Percentiles rank a stretch among this genome's conserved stretches.
Conservation (phyloP, 2,329 filamentous ascomycete species). For the Fonsecaea pugnacius region DNA sequence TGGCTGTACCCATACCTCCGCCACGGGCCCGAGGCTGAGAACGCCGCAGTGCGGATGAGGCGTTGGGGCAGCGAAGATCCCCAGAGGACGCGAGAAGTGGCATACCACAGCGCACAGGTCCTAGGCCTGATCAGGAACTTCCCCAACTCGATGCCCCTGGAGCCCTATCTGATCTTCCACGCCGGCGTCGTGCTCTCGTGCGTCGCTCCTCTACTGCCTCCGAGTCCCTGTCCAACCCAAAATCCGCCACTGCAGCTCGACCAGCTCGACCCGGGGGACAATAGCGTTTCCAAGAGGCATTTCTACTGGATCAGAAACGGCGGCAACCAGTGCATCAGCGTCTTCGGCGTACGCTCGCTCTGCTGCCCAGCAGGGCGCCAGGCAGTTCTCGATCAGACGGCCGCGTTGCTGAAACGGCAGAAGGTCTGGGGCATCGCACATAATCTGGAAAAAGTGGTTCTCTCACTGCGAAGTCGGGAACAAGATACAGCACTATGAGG, state of each 20-base stretch:
- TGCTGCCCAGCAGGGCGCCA: neutral
- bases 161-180: slow-evolving; percentile 12
- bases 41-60: neutral
- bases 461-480: neutral
- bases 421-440: neutral
- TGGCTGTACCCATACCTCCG: slow-evolving; percentile 12
- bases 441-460: neutral
- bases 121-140: neutral
- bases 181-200: slow-evolving; percentile 13
- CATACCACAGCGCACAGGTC: slow-evolving; percentile 11
- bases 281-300: neutral
- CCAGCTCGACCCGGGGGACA: neutral
- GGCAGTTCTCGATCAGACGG: neutral
- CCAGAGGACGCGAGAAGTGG: neutral
- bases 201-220: neutral
- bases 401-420: neutral
- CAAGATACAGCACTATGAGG: neutral
- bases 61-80: slow-evolving; percentile 4
- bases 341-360: neutral
- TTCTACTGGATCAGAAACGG: neutral
- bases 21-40: neutral
- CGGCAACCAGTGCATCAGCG: neutral
- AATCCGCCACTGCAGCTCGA: neutral
- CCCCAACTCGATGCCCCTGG: neutral
- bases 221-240: neutral